phyloP scores from a whole-genome alignment of 495 filamentous ascomycete genomes.

The Peziza echinospora region DNA sequence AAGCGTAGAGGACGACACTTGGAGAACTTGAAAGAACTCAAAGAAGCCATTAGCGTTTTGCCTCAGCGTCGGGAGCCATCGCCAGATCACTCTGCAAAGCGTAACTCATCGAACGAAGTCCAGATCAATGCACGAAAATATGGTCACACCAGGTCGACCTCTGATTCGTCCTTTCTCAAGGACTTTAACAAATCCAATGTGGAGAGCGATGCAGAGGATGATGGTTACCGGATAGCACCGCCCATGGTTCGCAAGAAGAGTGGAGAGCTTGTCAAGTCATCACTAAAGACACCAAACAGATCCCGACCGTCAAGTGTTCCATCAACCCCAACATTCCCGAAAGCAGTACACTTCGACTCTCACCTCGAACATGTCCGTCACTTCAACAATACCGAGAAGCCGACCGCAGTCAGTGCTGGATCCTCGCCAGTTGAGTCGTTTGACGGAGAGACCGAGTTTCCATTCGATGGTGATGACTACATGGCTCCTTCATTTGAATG shows the following conservation, averaged over 20 bases:
- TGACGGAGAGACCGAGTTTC: constrained; percentile 66
- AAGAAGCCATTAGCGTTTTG: constrained; percentile 63
- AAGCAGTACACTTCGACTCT: constrained; percentile 89
- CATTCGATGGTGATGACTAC: constrained; percentile 42
- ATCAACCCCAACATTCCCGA: constrained; percentile 83
- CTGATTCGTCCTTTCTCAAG: constrained; percentile 42
- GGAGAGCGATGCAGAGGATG: constrained; percentile 33
- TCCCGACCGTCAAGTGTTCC: constrained; percentile 89
- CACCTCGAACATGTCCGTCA: constrained; percentile 86
- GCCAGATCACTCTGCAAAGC: constrained; percentile 14
- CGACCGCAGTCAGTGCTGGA: constrained; percentile 80
- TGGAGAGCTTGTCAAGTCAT: constrained; percentile 84
- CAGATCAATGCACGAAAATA: constrained; percentile 20
- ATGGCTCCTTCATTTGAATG: constrained; percentile 46
- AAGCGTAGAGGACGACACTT: constrained; percentile 32
- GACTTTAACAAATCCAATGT: constrained; percentile 20
- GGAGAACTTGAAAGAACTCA: constrained; percentile 48
- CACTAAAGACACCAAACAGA: constrained; percentile 52
- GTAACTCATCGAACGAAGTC: constrained; percentile 1
- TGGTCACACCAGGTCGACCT: constrained; percentile 60
- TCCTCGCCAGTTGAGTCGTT: constrained; percentile 83
- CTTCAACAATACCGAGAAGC: constrained; percentile 79
- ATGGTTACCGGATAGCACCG: constrained; percentile 42
- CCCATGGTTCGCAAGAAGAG: constrained; percentile 95
- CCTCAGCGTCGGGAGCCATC: constrained; percentile 46